Base-by-base conservation (phyloP, 164 flowering plant species). In the Macadamia tetraphylla region DNA sequence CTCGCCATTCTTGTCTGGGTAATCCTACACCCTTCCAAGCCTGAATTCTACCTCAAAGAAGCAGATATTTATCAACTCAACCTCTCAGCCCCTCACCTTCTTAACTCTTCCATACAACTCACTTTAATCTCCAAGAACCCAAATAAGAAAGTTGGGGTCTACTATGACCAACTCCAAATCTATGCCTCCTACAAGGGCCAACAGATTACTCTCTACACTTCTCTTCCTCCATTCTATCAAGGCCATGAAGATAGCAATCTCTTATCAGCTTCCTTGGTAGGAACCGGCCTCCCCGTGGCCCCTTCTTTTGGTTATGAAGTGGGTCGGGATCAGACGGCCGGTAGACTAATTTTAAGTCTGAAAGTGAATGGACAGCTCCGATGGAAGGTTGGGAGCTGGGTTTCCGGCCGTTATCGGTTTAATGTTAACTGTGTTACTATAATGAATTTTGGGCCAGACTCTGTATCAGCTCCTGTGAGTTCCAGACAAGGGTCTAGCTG, bases 331-430 rank as follows among this genome's bases (percentile, higher is more conserved):
- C 87, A 80, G 74, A 67, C 70, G 3, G 67, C 71, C 0, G 91
- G 91, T 10, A 81, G 71, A 63, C 59, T 89, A 14, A 70, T 75
- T 8, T 51, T 89, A 60, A 76, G 57, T 13, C 17, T 89, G 18
- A 86, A 82, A 76, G 62, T 82, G 43, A 77, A 75, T 30, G 94
- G 94, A 3, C 67, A 70, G 75, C 63, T 89, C 0, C 64, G 90
- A 57, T 89, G 94, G 94, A 89, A 82, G 67, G 84, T 89, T 7
- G 88, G 91, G 43, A 79, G 83, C 29, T 89, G 87, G 90, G 86
- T 84, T 42, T 89, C 94, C 2, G 79, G 90, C 1, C 65, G 65
- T 5, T 81, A 86, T 64, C 76, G 79, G 52, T 61, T 89, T 23
- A 76, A 76, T 52, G 84, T 89, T 6, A 73, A 83, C 48, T 89